A percentile compares a stretch with the other conserved stretches of the same genome.
Conservation (phyloP, 495 filamentous ascomycete species). For the Podospora didyma region DNA sequence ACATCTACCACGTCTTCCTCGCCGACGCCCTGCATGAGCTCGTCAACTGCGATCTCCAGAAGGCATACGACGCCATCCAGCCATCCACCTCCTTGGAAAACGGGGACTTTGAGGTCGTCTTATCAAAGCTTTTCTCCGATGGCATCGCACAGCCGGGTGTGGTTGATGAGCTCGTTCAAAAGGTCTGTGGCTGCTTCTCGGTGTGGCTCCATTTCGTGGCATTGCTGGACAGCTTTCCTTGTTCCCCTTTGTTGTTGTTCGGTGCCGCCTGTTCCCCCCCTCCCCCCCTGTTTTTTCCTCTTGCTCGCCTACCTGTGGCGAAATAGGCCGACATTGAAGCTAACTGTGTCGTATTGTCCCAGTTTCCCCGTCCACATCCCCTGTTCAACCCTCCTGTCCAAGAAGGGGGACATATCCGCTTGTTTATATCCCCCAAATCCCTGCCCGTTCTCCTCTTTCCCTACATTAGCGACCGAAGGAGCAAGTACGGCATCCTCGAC, state of each 20-base stretch:
- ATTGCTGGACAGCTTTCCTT: no score
- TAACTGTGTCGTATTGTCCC: not conserved
- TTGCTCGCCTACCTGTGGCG: not conserved
- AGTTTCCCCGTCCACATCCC: conserved; percentile 25
- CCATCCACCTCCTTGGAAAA: conserved; percentile 22
- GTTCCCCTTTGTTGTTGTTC: no score
- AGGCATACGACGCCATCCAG: conserved; percentile 28
- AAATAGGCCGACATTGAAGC: not conserved
- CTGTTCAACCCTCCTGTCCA: conserved; percentile 27
- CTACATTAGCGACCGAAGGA: conserved; percentile 36
- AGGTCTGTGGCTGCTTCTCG: conserved; percentile 13
- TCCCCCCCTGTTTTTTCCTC: not conserved
- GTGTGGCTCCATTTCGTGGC: not conserved
- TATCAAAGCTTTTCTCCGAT: conserved; percentile 28
- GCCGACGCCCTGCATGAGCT: conserved; percentile 15
- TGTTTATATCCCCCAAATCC: conserved; percentile 35
- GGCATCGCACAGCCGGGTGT: conserved; percentile 16
- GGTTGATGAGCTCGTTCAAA: conserved; percentile 19
- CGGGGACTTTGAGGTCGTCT: conserved; percentile 30
- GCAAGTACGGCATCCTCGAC: conserved; percentile 31
- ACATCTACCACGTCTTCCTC: conserved; percentile 24
- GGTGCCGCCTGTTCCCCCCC: not conserved
- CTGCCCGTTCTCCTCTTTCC: conserved; percentile 40
- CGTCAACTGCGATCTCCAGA: conserved; percentile 14
- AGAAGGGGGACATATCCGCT: conserved; percentile 29